A percentile compares a stretch with the other conserved stretches of the same genome.
Conservation (phyloP, 2,329 filamentous ascomycete species). For the Ophiostoma sp. region DNA sequence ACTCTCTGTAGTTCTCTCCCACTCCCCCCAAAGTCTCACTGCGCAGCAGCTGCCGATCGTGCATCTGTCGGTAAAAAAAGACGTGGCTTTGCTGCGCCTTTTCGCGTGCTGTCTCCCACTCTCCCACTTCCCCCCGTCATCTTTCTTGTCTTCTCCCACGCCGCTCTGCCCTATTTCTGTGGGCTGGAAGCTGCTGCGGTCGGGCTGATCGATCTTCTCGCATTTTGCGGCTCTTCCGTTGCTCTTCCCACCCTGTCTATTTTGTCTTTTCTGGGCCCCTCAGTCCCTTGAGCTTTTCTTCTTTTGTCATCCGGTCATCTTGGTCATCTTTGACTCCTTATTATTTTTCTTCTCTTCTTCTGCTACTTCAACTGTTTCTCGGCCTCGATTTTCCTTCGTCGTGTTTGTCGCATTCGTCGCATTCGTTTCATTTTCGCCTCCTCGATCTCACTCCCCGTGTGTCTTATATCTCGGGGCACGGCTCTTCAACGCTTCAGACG, state of each 20-base stretch:
- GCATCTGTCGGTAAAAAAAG: conserved; percentile 6
- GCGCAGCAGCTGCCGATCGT: conserved; percentile 12
- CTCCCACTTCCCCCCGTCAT: not conserved
- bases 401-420: conserved; percentile 4
- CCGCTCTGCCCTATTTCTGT: conserved; percentile 13
- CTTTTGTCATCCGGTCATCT: not conserved
- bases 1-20: not conserved
- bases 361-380: not conserved
- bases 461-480: not conserved
- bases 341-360: not conserved
- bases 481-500: not conserved
- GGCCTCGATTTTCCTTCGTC: not conserved
- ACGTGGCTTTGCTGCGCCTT: conserved; percentile 15
- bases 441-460: not conserved
- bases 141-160: not conserved
- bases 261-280: not conserved
- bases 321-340: not conserved
- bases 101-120: not conserved
- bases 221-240: conserved; percentile 18
- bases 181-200: conserved; percentile 6
- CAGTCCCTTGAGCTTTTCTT: not conserved
- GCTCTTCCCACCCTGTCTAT: not conserved
- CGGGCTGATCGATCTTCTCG: conserved; percentile 1
- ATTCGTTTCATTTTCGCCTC: conserved; percentile 1
- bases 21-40: not conserved